A percentile compares a stretch with the other conserved stretches of the same genome.
These are phyloP conservation scores for Colletotrichum sp. DNA, from an alignment of 2,329 filamentous ascomycete species.

Conservation along the genomic window DNA sequence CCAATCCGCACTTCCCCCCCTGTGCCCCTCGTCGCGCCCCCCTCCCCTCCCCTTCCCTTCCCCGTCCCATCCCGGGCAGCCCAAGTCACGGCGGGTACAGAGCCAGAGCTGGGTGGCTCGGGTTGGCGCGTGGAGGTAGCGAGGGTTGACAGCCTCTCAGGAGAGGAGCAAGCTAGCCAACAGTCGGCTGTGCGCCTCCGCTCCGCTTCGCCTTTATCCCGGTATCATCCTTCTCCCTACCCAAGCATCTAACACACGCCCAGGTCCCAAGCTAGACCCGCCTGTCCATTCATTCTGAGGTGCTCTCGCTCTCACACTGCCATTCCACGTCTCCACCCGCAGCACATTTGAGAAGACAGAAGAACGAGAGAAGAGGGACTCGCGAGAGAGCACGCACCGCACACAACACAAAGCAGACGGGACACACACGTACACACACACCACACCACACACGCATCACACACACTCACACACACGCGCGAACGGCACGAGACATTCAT, in stretches of 20 bases:
- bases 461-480: neutral
- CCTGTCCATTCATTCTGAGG: neutral
- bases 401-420: neutral
- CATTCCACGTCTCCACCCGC: constrained; percentile 7
- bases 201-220: constrained; percentile 24
- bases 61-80: constrained; percentile 9
- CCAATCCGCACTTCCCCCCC: too few relatives aligned
- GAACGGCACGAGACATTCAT: neutral
- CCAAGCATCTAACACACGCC: constrained; percentile 22
- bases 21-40: neutral
- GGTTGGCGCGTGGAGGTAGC: constrained; percentile 12
- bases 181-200: constrained; percentile 21
- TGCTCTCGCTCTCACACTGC: neutral
- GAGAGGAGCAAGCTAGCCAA: constrained; percentile 18
- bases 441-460: neutral
- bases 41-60: neutral
- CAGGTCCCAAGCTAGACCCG: constrained; percentile 20
- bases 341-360: neutral
- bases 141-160: constrained; percentile 20
- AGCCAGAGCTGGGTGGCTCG: constrained; percentile 10
- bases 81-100: constrained; percentile 16
- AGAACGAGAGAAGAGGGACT: neutral
- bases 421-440: neutral
- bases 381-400: neutral
- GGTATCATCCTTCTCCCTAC: constrained; percentile 23